These are phyloP conservation scores for Arthrobotrys iridis DNA, from an alignment of 2,329 filamentous ascomycete species.

Conservation along the genomic window DNA sequence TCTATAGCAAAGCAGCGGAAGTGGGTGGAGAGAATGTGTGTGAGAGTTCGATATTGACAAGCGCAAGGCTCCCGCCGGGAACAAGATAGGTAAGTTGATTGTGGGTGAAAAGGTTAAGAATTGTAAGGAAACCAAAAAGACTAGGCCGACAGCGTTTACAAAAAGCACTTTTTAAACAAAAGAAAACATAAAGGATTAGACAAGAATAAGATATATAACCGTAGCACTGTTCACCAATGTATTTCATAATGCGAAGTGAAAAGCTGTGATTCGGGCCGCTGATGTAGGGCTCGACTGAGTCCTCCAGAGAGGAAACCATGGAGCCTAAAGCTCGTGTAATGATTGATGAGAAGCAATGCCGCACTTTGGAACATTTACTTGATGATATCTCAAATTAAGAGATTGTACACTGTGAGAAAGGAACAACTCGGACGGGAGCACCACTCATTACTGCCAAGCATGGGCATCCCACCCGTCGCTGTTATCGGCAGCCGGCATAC, in stretches of 20 bases:
- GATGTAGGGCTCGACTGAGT: neutral
- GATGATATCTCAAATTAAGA: neutral
- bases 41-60: neutral
- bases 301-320: neutral
- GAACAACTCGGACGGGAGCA: neutral
- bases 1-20: slow-evolving; percentile 7
- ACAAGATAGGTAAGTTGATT: no score
- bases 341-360: neutral
- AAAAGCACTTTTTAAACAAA: slow-evolving; percentile 25
- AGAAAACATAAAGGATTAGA: neutral
- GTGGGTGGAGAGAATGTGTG: no score
- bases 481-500: slow-evolving; percentile 28
- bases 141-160: neutral
- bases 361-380: neutral
- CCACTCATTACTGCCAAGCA: slow-evolving; percentile 34
- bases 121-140: neutral
- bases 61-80: no score
- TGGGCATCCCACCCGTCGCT: slow-evolving; percentile 48
- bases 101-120: neutral
- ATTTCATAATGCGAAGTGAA: neutral
- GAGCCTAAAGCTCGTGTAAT: no score
- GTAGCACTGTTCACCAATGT: neutral
- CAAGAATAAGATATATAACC: neutral
- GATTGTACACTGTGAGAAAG: neutral
- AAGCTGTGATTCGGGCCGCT: neutral